A percentile compares a stretch with the other conserved stretches of the same genome.
These are phyloP conservation scores for Amanita exitialis DNA, from an alignment of 768 basidiomycete species.

Conservation along the genomic window DNA sequence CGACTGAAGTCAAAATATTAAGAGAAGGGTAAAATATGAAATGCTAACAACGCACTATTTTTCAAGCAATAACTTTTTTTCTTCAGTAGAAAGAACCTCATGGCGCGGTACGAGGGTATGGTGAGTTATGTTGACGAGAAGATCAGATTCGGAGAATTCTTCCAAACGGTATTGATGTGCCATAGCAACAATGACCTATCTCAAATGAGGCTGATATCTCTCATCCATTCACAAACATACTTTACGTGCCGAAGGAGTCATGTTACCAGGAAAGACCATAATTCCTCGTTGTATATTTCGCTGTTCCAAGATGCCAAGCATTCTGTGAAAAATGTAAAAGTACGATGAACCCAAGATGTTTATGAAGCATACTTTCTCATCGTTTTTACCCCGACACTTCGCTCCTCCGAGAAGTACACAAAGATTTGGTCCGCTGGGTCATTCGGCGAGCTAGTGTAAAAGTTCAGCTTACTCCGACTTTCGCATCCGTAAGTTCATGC, in stretches of 20 bases:
- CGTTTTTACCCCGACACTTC: conserved; percentile 91
- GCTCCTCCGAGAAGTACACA: conserved; percentile 93
- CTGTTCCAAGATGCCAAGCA: conserved; percentile 85
- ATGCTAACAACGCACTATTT: conserved; percentile 70
- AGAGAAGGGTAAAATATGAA: conserved; percentile 6
- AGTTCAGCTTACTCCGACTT: conserved; percentile 85
- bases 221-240: conserved; percentile 27
- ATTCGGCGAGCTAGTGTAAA: conserved; percentile 68
- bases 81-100: conserved; percentile 74
- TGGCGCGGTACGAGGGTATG: conserved; percentile 93
- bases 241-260: conserved; percentile 96
- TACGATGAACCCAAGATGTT: conserved; percentile 4
- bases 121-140: conserved; percentile 95
- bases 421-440: conserved; percentile 78
- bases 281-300: conserved; percentile 85
- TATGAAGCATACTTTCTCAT: conserved; percentile 79
- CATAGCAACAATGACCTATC: conserved; percentile 88
- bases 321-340: conserved; percentile 32
- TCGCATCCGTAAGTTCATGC: conserved; percentile 9
- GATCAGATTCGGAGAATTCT: conserved; percentile 93
- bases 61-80: conserved; percentile 79
- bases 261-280: conserved; percentile 91
- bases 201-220: conserved; percentile 7
- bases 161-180: conserved; percentile 79
- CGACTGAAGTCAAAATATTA: conserved; percentile 46